Conservation (phyloP, 2,329 filamentous ascomycete species). For the Fusarium protoensiforme region DNA sequence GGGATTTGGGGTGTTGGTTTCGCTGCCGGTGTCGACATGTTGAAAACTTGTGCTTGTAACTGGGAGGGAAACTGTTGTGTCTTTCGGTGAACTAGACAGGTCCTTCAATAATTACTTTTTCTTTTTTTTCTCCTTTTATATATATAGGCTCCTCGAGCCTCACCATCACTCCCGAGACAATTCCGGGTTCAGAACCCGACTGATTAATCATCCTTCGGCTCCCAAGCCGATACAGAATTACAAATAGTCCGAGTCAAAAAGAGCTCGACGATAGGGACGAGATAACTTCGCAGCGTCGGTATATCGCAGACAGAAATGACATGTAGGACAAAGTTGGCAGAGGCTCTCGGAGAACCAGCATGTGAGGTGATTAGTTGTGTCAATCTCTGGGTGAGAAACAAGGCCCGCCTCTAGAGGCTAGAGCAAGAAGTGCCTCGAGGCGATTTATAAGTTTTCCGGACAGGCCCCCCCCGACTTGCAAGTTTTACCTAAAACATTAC, state of each 20-base stretch:
- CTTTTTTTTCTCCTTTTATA: neutral
- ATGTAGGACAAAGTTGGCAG: neutral
- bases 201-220: neutral
- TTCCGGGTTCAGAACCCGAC: neutral
- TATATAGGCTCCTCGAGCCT: neutral
- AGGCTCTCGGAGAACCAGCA: accelerated
- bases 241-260: neutral
- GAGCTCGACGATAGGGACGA: neutral
- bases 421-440: neutral
- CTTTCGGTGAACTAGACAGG: neutral
- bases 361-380: neutral
- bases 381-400: neutral
- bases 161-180: neutral
- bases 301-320: neutral
- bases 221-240: neutral
- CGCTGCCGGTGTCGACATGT: neutral
- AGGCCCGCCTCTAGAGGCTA: neutral
- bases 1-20: neutral
- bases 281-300: neutral
- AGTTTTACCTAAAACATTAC: neutral
- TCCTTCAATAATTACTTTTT: neutral
- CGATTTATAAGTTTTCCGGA: neutral
- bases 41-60: neutral
- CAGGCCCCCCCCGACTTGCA: neutral
- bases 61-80: neutral